Conservation (phyloP, 1,139 yeast species). For the Kurtzmaniella quercitrusa region DNA sequence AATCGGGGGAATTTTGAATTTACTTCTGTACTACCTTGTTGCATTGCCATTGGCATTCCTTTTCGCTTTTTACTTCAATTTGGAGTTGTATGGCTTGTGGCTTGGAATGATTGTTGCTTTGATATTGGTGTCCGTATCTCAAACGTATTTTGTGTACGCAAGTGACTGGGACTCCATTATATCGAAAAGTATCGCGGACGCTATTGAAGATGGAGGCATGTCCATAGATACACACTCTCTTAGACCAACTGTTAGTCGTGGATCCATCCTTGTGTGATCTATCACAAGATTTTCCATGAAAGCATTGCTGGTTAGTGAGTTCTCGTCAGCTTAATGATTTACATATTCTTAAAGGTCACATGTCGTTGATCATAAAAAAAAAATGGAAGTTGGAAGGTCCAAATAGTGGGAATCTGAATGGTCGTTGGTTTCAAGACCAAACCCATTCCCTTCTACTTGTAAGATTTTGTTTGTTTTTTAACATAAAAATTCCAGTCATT, state of each 20-base stretch:
- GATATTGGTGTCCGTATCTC: constrained; percentile 41
- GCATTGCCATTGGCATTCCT: constrained; percentile 58
- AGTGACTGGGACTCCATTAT: constrained; percentile 59
- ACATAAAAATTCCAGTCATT: too few relatives aligned
- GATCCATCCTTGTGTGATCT: constrained; percentile 14
- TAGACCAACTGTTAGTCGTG: constrained; percentile 31
- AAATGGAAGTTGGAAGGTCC: too few relatives aligned
- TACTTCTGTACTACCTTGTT: constrained; percentile 52
- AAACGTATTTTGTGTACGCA: constrained; percentile 40
- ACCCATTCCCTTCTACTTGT: too few relatives aligned
- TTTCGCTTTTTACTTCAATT: constrained; percentile 44
- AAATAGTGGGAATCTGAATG: too few relatives aligned
- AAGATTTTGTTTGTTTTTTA: too few relatives aligned
- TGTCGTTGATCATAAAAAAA: too few relatives aligned
- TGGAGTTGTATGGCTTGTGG: constrained; percentile 58
- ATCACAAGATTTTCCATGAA: background rate
- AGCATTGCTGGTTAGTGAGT: too few relatives aligned
- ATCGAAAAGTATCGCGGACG: constrained; percentile 37
- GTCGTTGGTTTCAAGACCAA: too few relatives aligned
- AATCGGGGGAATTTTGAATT: constrained; percentile 58
- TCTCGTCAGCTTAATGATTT: too few relatives aligned
- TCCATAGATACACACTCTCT: constrained; percentile 29
- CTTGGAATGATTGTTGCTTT: constrained; percentile 57
- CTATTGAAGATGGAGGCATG: constrained; percentile 34
- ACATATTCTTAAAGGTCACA: too few relatives aligned